Conservation (phyloP, 768 basidiomycete species). For the Melanogaster broomeanus region DNA sequence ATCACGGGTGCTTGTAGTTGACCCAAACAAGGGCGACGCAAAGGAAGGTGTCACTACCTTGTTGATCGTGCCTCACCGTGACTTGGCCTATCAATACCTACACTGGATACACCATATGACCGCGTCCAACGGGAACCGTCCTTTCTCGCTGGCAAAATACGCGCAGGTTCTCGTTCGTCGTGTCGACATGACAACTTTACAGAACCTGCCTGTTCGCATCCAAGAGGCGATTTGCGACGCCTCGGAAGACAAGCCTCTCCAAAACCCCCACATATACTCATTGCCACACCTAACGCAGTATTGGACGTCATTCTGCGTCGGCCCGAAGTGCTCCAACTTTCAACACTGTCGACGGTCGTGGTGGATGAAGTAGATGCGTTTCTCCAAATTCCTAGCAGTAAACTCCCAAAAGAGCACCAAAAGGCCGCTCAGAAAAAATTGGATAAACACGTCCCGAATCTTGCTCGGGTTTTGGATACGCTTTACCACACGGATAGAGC, state of each 20-base stretch:
- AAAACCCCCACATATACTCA: constrained; percentile 62
- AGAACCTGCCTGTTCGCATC: constrained; percentile 25
- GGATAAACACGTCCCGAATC: constrained; percentile 56
- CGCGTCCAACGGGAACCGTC: constrained; percentile 27
- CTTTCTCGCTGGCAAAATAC: constrained; percentile 42
- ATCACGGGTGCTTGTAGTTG: constrained; percentile 35
- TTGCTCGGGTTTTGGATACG: constrained; percentile 58
- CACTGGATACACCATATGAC: constrained; percentile 64
- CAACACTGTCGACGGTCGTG: constrained; percentile 54
- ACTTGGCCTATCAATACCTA: constrained; percentile 66
- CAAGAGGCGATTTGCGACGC: constrained; percentile 27
- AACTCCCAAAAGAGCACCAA: constrained; percentile 39
- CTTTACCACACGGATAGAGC: constrained; percentile 46
- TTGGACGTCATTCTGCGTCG: constrained; percentile 54
- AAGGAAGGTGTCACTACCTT: constrained; percentile 49
- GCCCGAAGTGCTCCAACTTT: constrained; percentile 44
- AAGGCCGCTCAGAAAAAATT: constrained; percentile 42
- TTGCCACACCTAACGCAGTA: constrained; percentile 71
- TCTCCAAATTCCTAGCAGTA: constrained; percentile 47
- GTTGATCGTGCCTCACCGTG: constrained; percentile 71
- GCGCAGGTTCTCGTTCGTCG: constrained; percentile 65
- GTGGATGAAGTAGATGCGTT: constrained; percentile 81
- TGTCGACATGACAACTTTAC: constrained; percentile 28
- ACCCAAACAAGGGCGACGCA: constrained; percentile 14
- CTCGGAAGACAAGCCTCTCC: constrained; percentile 35